phyloP scores from a whole-genome alignment of 257 asterid genomes.

The Fraxinus excelsior region DNA sequence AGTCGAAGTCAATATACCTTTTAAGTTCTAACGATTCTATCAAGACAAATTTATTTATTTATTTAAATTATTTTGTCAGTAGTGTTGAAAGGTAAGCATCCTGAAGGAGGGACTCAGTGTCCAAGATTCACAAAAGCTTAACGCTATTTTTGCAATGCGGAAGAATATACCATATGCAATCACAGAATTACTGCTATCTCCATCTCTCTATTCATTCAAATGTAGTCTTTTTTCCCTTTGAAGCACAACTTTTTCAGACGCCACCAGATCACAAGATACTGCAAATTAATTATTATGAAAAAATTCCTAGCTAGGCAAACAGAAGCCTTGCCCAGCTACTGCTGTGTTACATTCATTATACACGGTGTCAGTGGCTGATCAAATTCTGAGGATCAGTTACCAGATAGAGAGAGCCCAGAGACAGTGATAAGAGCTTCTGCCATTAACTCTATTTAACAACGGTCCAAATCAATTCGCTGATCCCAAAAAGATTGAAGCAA shows the following conservation, averaged over 20 bases:
- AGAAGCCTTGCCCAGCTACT: neutral
- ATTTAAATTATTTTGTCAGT: neutral
- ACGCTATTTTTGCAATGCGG: neutral
- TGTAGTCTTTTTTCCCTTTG: neutral
- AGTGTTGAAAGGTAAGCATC: slow-evolving; percentile 1
- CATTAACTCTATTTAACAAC: slow-evolving; percentile 33
- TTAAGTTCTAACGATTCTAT: neutral
- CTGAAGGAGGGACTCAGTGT: neutral
- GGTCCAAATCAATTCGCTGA: slow-evolving; percentile 35
- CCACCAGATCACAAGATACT: slow-evolving; percentile 6
- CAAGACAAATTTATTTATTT: neutral
- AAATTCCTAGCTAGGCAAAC: slow-evolving; percentile 9
- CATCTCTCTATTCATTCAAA: slow-evolving; percentile 16
- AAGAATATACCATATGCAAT: too few relatives aligned
- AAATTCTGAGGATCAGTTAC: slow-evolving; percentile 28
- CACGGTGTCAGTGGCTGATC: slow-evolving; percentile 19
- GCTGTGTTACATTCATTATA: neutral
- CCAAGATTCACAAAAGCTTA: slow-evolving; percentile 18
- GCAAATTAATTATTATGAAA: slow-evolving; percentile 13
- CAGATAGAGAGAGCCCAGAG: slow-evolving; percentile 25
- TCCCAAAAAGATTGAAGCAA: slow-evolving; percentile 38
- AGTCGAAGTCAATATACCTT: too few relatives aligned
- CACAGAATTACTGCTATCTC: neutral
- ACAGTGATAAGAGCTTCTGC: slow-evolving; percentile 21
- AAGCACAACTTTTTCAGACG: slow-evolving; percentile 20